Conservation (phyloP, 2,329 filamentous ascomycete genomes). For the Alternaria dauci region DNA sequence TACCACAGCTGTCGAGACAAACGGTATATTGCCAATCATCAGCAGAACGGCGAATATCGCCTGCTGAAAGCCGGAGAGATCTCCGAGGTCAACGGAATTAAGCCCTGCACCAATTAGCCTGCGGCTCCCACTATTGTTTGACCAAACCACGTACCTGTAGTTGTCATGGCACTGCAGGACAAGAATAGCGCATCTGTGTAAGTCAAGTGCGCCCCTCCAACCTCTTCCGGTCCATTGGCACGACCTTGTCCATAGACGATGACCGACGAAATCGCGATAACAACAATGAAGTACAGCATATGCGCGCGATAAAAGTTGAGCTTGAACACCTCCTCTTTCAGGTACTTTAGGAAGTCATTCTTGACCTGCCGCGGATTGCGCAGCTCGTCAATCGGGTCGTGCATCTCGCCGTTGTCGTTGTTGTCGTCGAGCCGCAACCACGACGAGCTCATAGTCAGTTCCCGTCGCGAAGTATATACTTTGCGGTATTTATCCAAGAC, state of each 20-base stretch:
- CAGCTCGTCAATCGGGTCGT: slow-evolving; percentile 29
- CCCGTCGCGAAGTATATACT: neutral
- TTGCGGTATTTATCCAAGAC: slow-evolving; percentile 4
- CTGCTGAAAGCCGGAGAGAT: slow-evolving; percentile 39
- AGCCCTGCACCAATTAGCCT: slow-evolving; percentile 27
- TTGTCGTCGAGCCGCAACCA: slow-evolving; percentile 14
- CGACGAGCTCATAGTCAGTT: slow-evolving; percentile 11
- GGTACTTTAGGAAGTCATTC: slow-evolving; percentile 27
- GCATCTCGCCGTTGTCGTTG: slow-evolving; percentile 10
- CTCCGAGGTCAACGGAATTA: slow-evolving; percentile 37
- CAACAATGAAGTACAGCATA: slow-evolving; percentile 42
- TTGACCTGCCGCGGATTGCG: slow-evolving; percentile 27
- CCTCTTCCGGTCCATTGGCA: slow-evolving; percentile 31
- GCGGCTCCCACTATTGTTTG: neutral
- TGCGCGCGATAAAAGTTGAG: slow-evolving; percentile 39
- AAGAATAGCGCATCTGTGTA: slow-evolving; percentile 43
- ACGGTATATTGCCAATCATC: slow-evolving; percentile 43
- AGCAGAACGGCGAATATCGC: slow-evolving; percentile 37
- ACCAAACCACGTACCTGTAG: slow-evolving; percentile 26
- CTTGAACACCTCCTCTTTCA: slow-evolving; percentile 25
- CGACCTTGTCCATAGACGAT: slow-evolving; percentile 42
- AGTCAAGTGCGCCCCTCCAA: slow-evolving; percentile 26
- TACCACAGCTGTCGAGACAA: slow-evolving; percentile 41
- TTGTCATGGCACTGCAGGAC: slow-evolving; percentile 44
- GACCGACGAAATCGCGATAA: slow-evolving; percentile 37